Percentiles rank a stretch among this genome's conserved stretches.
Conservation (phyloP, 2,329 filamentous ascomycete species). For the Cylindrodendrum hubeiense region DNA sequence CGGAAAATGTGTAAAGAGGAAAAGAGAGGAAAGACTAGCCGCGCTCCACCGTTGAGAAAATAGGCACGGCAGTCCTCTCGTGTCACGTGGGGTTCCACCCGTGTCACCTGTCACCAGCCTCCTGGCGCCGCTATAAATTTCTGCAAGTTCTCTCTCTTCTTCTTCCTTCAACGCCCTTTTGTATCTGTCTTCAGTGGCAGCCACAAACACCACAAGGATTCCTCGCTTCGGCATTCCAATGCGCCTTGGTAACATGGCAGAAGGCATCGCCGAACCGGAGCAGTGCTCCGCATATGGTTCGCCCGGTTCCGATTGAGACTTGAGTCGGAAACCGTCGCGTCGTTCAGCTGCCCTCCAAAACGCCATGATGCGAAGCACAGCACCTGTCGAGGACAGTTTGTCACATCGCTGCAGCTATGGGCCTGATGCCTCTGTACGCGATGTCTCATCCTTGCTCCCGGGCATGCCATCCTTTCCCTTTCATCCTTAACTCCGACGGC, state of each 20-base stretch:
- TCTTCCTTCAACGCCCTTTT: background rate
- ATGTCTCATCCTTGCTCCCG: background rate
- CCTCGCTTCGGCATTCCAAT: background rate
- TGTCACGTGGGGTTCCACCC: conserved; percentile 44
- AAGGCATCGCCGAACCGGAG: conserved; percentile 7
- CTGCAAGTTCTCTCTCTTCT: conserved; percentile 6
- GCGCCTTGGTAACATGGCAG: background rate
- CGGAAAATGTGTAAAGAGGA: conserved; percentile 58
- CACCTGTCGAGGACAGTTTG: background rate
- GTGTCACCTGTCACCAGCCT: conserved; percentile 11
- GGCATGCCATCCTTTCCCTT: background rate
- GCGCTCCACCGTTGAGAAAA: conserved; percentile 11
- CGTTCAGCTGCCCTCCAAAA: conserved; percentile 7
- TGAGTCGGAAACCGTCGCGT: conserved; percentile 22
- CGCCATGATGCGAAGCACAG: conserved; percentile 27
- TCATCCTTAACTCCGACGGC: background rate
- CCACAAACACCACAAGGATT: background rate
- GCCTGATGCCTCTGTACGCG: background rate
- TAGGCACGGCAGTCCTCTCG: background rate
- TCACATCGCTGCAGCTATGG: background rate
- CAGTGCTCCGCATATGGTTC: conserved; percentile 17
- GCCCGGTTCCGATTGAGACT: conserved; percentile 28
- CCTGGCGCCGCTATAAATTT: conserved; percentile 33
- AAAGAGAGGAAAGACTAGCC: conserved; percentile 9
- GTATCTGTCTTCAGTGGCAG: background rate